Base-by-base conservation (phyloP, 2,329 filamentous ascomycete species). In the Fonsecaea pedrosoi region DNA sequence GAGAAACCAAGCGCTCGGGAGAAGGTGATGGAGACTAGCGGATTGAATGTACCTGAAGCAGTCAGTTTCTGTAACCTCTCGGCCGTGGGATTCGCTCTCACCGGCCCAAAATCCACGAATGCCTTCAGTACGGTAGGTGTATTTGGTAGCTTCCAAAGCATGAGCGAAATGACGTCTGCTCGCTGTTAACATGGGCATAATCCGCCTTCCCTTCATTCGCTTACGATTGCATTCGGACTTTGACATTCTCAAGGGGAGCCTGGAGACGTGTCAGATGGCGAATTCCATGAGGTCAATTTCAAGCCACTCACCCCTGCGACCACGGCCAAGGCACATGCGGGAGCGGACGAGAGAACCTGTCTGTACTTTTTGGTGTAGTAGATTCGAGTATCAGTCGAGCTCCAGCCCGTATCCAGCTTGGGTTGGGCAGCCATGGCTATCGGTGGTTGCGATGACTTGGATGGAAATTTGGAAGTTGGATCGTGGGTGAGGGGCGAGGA, bases 151-250 rank as follows among this genome's bases (percentile, higher is more conserved):
- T 69, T 80, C 76, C 48, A 74, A 76, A 45, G 80, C 74, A 67
- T 80, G 81, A 57, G 74, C 74, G 62, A 83, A 83, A 64, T 82
- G 78, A 71, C 82, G 79, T 8, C 81, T 82, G 61, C 9, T 30
- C 32, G 9, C 57, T 56, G 64, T 53, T 48, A 58, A 54, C 21
- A 30, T 67, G 69, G 61, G 37, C 35, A 18, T 4, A 15, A n/a
- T 60, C 8, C 48, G 9, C 34, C 8, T 48, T 53, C 7, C 7
- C 30, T n/a, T 6, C 12, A 13, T 25, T 30, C 4, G 32, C 32
- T 42, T 73, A 82, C 81, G 80, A 82, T 75, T 83, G 81, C 81
- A 83, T 82, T 38, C 81, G 81, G 57, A 80, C 82, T 71, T 83
- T 83, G 66, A 82, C 70, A 69, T 83, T 83, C 67, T 83, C 81